These are phyloP conservation scores for Phytopythium oedochilum DNA, from an alignment of 352 stramenopile species.

Conservation along the genomic window DNA sequence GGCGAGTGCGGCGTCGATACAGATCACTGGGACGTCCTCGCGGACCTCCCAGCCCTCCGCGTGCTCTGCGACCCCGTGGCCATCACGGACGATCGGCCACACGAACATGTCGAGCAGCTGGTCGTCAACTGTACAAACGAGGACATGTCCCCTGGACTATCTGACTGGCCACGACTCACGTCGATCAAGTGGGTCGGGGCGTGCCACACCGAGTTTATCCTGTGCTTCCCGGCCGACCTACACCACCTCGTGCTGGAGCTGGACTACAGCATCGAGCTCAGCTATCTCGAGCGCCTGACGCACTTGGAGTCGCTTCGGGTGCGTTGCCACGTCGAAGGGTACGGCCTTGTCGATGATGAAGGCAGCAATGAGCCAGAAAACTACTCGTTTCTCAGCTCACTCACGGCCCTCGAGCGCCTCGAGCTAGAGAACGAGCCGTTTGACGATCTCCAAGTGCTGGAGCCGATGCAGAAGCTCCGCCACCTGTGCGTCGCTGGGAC, in stretches of 20 bases:
- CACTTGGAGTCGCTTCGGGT: neutral
- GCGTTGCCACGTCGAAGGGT: neutral
- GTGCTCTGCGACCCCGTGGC: neutral
- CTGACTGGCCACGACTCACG: neutral
- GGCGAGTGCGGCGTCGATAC: neutral
- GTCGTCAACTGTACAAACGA: neutral
- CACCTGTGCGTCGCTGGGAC: neutral
- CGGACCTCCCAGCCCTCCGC: neutral
- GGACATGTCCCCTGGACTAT: neutral
- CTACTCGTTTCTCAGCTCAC: neutral
- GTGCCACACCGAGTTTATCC: neutral
- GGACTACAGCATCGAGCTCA: neutral
- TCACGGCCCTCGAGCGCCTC: neutral
- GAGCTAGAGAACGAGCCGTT: slow-evolving; percentile 1
- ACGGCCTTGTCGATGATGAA: too few relatives aligned
- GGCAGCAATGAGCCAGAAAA: neutral
- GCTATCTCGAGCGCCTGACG: neutral
- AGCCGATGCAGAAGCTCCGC: neutral
- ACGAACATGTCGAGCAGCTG: neutral
- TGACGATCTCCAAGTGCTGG: neutral
- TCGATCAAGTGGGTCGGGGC: neutral
- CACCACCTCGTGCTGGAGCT: neutral
- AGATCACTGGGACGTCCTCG: neutral
- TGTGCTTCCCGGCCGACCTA: neutral
- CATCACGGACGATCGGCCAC: neutral